Percentiles rank a stretch among this genome's conserved stretches.
phyloP scores from a whole-genome alignment of 371 early-diverging fungal genomes.

The Mortierella sp. region DNA sequence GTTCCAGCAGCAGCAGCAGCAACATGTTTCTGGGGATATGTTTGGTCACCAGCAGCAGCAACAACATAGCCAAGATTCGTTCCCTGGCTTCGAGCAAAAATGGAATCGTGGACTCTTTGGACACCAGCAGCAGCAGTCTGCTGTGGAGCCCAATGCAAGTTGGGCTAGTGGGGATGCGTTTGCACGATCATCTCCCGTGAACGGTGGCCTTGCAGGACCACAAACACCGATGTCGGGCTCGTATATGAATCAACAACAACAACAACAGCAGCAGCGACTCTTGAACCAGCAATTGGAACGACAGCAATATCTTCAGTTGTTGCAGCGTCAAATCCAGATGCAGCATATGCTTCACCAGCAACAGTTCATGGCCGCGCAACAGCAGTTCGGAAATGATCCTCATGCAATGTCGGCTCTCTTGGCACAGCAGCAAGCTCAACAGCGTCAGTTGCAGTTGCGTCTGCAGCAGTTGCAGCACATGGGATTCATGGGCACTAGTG shows the following conservation, averaged over 20 bases:
- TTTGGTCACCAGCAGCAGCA: constrained; percentile 22
- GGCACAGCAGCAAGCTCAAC: constrained; percentile 61
- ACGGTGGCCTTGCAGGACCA: constrained; percentile 17
- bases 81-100: constrained; percentile 22
- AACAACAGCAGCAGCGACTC: constrained; percentile 43
- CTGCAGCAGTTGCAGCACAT: constrained; percentile 48
- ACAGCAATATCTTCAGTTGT: constrained; percentile 62
- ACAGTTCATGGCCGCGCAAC: constrained; percentile 58
- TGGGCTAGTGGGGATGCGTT: constrained; percentile 44
- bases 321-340: constrained; percentile 59
- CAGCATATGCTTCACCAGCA: constrained; percentile 63
- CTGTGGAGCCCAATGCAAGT: constrained; percentile 14
- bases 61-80: neutral
- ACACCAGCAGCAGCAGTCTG: neutral
- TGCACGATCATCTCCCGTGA: constrained; percentile 24
- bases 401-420: constrained; percentile 59
- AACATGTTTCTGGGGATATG: constrained; percentile 29
- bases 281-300: constrained; percentile 45
- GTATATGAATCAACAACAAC: constrained; percentile 35
- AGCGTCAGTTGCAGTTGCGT: constrained; percentile 54
- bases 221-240: constrained; percentile 37
- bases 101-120: constrained; percentile 33
- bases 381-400: constrained; percentile 57
- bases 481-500: constrained; percentile 24
- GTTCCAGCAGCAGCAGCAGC: constrained; percentile 39